Conservation (phyloP, 192 early-diverging fungal species). For the Dispira parvispora region DNA sequence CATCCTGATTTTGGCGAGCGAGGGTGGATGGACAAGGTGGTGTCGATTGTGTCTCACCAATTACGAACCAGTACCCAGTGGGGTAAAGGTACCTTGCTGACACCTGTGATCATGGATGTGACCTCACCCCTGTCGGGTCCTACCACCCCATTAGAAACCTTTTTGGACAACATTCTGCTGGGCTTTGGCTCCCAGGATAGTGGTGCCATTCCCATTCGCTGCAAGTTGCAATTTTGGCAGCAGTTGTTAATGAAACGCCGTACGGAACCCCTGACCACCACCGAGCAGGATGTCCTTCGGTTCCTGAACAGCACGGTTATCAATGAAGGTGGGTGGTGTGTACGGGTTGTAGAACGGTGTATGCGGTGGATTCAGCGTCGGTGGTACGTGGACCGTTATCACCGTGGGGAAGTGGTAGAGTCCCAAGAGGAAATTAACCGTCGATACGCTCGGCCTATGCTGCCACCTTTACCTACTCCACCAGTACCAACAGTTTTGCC, state of each 20-base stretch:
- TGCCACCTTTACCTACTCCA: slow-evolving; percentile 36
- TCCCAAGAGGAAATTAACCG: slow-evolving; percentile 1
- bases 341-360: slow-evolving; percentile 42
- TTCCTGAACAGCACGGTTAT: slow-evolving; percentile 13
- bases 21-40: slow-evolving; percentile 60
- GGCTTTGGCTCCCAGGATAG: neutral
- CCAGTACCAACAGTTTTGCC: slow-evolving; percentile 74
- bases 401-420: slow-evolving; percentile 12
- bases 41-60: slow-evolving; percentile 64
- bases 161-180: neutral
- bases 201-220: neutral
- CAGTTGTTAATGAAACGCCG: neutral
- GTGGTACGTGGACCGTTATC: slow-evolving; percentile 40
- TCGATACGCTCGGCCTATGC: slow-evolving; percentile 25
- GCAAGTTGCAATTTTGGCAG: slow-evolving; percentile 2
- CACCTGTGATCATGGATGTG: neutral
- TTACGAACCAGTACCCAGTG: slow-evolving; percentile 41
- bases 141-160: neutral
- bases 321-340: slow-evolving; percentile 61
- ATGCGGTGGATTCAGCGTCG: slow-evolving; percentile 40
- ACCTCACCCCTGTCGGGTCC: neutral
- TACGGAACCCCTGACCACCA: slow-evolving; percentile 11
- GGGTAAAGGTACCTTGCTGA: slow-evolving; percentile 36
- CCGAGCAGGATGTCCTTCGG: slow-evolving; percentile 14
- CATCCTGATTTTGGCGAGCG: neutral